A percentile compares a stretch with the other conserved stretches of the same genome.
These are phyloP conservation scores for Handroanthus guayacan DNA, from an alignment of 257 asterid genomes.

Conservation along the genomic window DNA sequence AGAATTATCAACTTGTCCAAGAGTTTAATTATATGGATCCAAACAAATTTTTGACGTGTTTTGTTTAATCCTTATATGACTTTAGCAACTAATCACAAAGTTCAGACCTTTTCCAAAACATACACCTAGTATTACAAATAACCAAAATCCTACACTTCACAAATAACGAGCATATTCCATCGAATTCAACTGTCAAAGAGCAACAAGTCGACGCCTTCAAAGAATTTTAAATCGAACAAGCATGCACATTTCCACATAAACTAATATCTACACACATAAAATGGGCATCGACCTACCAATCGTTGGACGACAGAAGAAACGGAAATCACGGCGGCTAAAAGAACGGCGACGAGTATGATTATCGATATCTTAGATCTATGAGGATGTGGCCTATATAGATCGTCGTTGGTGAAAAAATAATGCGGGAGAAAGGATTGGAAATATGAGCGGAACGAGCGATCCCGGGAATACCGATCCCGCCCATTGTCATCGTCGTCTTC, in stretches of 20 bases:
- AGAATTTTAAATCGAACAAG: neutral
- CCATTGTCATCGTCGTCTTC: slow-evolving; percentile 58
- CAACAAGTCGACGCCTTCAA: neutral
- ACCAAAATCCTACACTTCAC: neutral
- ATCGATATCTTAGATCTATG: slow-evolving; percentile 70
- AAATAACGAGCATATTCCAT: slow-evolving; percentile 3
- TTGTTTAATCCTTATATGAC: neutral
- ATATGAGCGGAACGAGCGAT: slow-evolving; percentile 72
- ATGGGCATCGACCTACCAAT: slow-evolving; percentile 60
- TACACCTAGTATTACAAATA: neutral
- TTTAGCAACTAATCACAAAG: slow-evolving; percentile 14
- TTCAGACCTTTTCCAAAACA: neutral
- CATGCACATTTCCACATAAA: slow-evolving; percentile 33
- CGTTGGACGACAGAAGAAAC: slow-evolving; percentile 65
- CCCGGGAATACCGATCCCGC: slow-evolving; percentile 78
- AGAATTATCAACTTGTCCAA: neutral
- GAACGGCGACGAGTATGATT: slow-evolving; percentile 49
- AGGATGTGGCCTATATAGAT: slow-evolving; percentile 59
- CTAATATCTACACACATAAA: slow-evolving; percentile 12
- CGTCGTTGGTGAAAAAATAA: slow-evolving; percentile 63
- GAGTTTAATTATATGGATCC: slow-evolving; percentile 4
- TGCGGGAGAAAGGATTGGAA: slow-evolving; percentile 57
- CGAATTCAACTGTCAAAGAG: slow-evolving; percentile 5
- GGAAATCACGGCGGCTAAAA: slow-evolving; percentile 53
- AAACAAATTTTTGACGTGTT: neutral